Evolutionary conservation across 2,329 filamentous ascomycete genomes (phyloP).

Genomic region (Chaetomium sp.): DNA sequence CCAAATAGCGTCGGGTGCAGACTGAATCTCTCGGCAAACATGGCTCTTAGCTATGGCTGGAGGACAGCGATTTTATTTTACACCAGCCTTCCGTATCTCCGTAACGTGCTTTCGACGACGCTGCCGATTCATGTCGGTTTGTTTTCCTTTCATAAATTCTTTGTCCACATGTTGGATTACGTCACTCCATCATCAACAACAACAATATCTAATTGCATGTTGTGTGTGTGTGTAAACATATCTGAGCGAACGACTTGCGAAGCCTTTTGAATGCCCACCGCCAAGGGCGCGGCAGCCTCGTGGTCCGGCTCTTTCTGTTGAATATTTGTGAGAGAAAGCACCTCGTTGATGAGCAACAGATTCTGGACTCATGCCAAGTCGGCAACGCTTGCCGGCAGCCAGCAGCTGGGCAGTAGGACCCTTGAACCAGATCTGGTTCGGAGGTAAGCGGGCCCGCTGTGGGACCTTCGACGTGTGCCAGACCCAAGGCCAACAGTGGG

Average conservation of each 20-base stretch:
- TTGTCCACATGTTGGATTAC: not conserved
- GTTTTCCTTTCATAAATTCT: not conserved
- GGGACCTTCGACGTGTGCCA: slow-evolving; percentile 14
- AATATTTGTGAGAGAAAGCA: not conserved
- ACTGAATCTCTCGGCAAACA: slow-evolving; percentile 14
- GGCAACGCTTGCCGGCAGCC: slow-evolving; percentile 20
- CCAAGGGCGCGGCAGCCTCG: not conserved
- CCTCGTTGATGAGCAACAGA: not conserved
- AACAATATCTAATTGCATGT: not conserved
- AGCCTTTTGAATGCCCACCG: not conserved
- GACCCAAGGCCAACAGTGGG: slow-evolving; percentile 16
- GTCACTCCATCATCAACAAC: not conserved
- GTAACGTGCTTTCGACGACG: not conserved
- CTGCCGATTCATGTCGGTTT: not conserved
- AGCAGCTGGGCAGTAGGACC: slow-evolving; percentile 7
- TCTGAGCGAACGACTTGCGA: not conserved
- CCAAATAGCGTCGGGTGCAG: slow-evolving; percentile 20
- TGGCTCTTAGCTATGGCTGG: slow-evolving; percentile 18
- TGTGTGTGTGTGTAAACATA: not conserved
- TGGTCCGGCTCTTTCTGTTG: not conserved
- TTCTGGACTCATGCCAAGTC: slow-evolving; percentile 6
- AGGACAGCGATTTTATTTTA: slow-evolving; percentile 17
- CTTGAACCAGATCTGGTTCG: slow-evolving; percentile 22
- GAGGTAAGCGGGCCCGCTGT: slow-evolving; percentile 13
- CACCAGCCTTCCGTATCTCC: slow-evolving; percentile 6